Evolutionary conservation across 257 asterid genomes (phyloP).

Genomic region (Lithospermum erythrorhizon): DNA sequence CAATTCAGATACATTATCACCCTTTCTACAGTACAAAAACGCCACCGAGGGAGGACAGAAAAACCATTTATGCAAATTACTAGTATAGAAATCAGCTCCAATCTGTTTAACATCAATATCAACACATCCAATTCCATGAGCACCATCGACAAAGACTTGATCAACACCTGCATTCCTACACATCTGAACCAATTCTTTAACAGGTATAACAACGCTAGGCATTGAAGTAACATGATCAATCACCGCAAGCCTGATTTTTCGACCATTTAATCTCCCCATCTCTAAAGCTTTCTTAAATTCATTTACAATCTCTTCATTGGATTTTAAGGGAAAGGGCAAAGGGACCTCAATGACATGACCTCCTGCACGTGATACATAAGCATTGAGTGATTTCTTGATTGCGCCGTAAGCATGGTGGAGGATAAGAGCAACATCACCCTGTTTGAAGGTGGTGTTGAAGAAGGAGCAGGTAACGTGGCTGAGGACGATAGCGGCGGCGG

Average conservation of each 20-base stretch:
- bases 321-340: slow-evolving; percentile 61
- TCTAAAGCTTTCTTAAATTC: slow-evolving; percentile 54
- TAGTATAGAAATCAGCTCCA: slow-evolving; percentile 71
- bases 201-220: slow-evolving; percentile 74
- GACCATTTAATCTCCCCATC: slow-evolving; percentile 37
- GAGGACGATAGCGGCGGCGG: background rate
- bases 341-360: slow-evolving; percentile 72
- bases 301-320: slow-evolving; percentile 38
- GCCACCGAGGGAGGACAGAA: slow-evolving; percentile 80
- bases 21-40: slow-evolving; percentile 53
- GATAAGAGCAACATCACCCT: slow-evolving; percentile 62
- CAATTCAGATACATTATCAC: slow-evolving; percentile 35
- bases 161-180: slow-evolving; percentile 70
- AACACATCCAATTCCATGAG: slow-evolving; percentile 70
- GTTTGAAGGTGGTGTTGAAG: slow-evolving; percentile 17
- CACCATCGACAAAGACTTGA: slow-evolving; percentile 58
- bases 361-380: slow-evolving; percentile 73
- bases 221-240: slow-evolving; percentile 82
- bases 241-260: slow-evolving; percentile 60
- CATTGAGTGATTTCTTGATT: slow-evolving; percentile 66
- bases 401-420: slow-evolving; percentile 85
- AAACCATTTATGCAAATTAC: slow-evolving; percentile 76
- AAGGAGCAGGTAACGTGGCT: background rate
- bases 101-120: slow-evolving; percentile 57
- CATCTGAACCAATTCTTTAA: slow-evolving; percentile 55